phyloP scores from a whole-genome alignment of 1,284 basidiomycete genomes.

The Rhodotorula sp. region DNA sequence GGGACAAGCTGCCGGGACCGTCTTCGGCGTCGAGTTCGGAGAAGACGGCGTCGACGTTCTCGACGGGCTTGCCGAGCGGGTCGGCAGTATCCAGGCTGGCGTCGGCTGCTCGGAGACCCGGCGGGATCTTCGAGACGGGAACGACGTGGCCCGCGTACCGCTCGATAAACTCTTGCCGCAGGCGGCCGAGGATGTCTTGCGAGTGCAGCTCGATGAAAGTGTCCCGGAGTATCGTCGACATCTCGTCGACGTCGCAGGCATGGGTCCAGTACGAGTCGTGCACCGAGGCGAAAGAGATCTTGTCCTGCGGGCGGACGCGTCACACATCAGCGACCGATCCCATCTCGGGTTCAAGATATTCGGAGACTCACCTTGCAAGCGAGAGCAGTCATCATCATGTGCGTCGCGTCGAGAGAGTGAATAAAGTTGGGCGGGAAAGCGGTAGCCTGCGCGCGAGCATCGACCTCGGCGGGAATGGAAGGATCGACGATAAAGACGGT shows the following conservation, averaged over 20 bases:
- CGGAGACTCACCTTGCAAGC: slow-evolving; percentile 67
- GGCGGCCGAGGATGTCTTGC: slow-evolving; percentile 68
- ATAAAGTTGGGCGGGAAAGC: slow-evolving; percentile 99
- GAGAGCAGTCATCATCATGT: slow-evolving; percentile 97
- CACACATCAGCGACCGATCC: neutral
- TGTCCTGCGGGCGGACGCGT: slow-evolving; percentile 56
- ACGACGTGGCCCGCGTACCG: slow-evolving; percentile 75
- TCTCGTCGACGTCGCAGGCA: slow-evolving; percentile 78
- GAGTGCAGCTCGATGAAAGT: slow-evolving; percentile 91
- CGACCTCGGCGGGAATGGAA: slow-evolving; percentile 73
- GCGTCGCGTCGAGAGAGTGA: slow-evolving; percentile 95
- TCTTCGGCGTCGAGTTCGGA: slow-evolving; percentile 45
- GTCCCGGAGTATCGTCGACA: slow-evolving; percentile 86
- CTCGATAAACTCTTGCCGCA: slow-evolving; percentile 62
- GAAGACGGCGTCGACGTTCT: slow-evolving; percentile 41
- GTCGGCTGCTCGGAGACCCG: slow-evolving; percentile 21
- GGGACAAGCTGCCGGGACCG: slow-evolving; percentile 14
- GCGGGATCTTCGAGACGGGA: slow-evolving; percentile 57
- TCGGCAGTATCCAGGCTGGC: neutral
- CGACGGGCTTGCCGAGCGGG: neutral
- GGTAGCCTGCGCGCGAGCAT: slow-evolving; percentile 81
- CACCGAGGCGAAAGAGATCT: slow-evolving; percentile 85
- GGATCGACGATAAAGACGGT: slow-evolving; percentile 93
- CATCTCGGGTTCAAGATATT: neutral
- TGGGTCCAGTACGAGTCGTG: slow-evolving; percentile 99